A percentile compares a stretch with the other conserved stretches of the same genome.
These are phyloP conservation scores for Candida maltosa DNA, from an alignment of 805 yeast species.

Conservation along the genomic window DNA sequence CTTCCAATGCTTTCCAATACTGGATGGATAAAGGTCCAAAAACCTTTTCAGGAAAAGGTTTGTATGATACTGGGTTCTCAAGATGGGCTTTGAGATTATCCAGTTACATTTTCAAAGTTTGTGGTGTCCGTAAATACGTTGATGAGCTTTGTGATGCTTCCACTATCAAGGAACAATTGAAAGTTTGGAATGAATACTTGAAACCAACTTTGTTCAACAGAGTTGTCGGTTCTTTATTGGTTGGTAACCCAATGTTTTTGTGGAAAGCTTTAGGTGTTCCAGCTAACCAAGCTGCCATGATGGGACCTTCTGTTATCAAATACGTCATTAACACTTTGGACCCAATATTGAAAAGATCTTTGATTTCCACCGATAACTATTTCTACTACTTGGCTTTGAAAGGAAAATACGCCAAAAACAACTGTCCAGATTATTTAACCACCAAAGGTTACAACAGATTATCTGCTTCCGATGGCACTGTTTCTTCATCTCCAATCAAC, in stretches of 20 bases:
- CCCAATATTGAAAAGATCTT: slow-evolving; percentile 62
- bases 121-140: slow-evolving; percentile 52
- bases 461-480: slow-evolving; percentile 20
- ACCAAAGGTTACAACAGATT: slow-evolving; percentile 53
- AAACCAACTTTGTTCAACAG: slow-evolving; percentile 73
- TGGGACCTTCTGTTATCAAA: slow-evolving; percentile 67
- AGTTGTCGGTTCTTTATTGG: slow-evolving; percentile 58
- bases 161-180: slow-evolving; percentile 58
- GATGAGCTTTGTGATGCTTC: slow-evolving; percentile 54
- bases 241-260: slow-evolving; percentile 80
- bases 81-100: slow-evolving; percentile 82
- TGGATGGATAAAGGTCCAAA: slow-evolving; percentile 66
- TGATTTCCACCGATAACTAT: slow-evolving; percentile 70
- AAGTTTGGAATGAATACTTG: slow-evolving; percentile 59
- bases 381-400: slow-evolving; percentile 68
- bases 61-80: slow-evolving; percentile 80
- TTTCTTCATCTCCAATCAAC: slow-evolving; percentile 51
- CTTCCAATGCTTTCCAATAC: slow-evolving; percentile 78
- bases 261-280: slow-evolving; percentile 94
- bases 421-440: slow-evolving; percentile 77
- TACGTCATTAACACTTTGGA: slow-evolving; percentile 78
- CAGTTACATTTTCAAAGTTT: slow-evolving; percentile 51
- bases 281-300: slow-evolving; percentile 76
- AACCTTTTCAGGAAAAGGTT: slow-evolving; percentile 63
- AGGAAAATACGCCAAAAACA: slow-evolving; percentile 56